Evolutionary conservation across 176 grass and related monocot genomes (phyloP).

Genomic region (Eragrostis curvula): DNA sequence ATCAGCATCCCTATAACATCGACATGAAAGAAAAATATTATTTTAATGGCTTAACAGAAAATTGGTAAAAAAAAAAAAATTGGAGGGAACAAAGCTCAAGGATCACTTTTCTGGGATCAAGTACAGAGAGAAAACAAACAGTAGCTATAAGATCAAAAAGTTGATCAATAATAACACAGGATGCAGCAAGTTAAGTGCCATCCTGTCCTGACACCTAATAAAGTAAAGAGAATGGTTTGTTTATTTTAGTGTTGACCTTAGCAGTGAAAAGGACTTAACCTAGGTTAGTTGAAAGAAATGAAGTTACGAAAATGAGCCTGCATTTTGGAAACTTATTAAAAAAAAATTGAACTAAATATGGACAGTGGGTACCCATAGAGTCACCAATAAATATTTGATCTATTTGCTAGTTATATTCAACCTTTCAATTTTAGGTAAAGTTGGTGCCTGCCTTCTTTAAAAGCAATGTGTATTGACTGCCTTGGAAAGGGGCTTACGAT

Average conservation of each 20-base stretch:
- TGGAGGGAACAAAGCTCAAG: background rate
- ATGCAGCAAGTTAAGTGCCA: background rate
- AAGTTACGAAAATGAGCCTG: no score
- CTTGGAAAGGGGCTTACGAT: conserved; percentile 52
- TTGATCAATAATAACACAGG: background rate
- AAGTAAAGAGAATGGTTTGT: background rate
- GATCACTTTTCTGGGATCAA: background rate
- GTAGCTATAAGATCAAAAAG: background rate
- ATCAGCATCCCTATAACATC: conserved; percentile 52
- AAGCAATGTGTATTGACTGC: background rate
- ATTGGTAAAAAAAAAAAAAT: background rate
- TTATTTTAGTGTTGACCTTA: background rate
- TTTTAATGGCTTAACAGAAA: background rate
- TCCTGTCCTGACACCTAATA: background rate
- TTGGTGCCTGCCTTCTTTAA: background rate
- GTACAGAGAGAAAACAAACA: background rate
- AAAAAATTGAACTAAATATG: no score
- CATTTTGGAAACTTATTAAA: no score
- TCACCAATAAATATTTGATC: no score
- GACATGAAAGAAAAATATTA: conserved; percentile 7
- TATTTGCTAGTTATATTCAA: background rate
- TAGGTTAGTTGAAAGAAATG: no score
- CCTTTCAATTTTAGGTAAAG: background rate
- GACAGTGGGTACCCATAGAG: no score
- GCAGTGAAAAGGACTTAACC: no score